Base-by-base conservation (phyloP, 768 basidiomycete genomes). In the Chalciporus pseudorubinellus region DNA sequence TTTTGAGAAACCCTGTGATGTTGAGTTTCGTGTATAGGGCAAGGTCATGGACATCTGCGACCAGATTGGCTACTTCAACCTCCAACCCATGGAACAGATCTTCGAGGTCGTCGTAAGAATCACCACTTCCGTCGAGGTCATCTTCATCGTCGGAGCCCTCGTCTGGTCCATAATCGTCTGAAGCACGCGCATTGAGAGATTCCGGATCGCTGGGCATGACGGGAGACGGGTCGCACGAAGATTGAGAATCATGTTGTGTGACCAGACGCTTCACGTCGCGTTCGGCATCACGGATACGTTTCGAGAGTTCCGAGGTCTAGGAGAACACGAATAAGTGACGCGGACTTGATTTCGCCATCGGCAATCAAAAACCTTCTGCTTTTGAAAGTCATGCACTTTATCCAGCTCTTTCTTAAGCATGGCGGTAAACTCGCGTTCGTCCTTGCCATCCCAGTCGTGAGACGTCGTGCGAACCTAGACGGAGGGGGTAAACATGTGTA, bases 1-100 rank as follows among this genome's bases (percentile, higher is more conserved):
- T 98, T 74, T 99, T 99, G 79, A 98, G 89, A 68, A 99, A 99
- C 10, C 97, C 97, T 1, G 97, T 98, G 63, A 98, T 94, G 68
- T 98, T 98, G 48, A 98, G 81, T 67, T 98, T 98, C 3, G 95
- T 95, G 67, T 95, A 89, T 26, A 98, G 75, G 1, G 94, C 93
- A 36, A 95, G 78, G 68, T 93, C 91, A 59, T 94, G 91, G 11
- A 92, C 89, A 58, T 91, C 89, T 1, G 95, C 95, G 16, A 99
- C 95, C 39, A 99, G 81, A 38, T 83, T 89, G 1, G 95, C 95
- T 18, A 98, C 91, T 64, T 95, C 92, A 64, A 97, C 95, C 70
- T 98, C 93, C 18, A 98, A 74, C 14, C 77, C 79, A 55, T 87
- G 84, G 68, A 97, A 99, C 19, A 85, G 78, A 44, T 91, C 91